Percentiles rank a stretch among this genome's conserved stretches.
Conservation (phyloP, 2,329 filamentous ascomycete genomes). For the Colletotrichum magnum region DNA sequence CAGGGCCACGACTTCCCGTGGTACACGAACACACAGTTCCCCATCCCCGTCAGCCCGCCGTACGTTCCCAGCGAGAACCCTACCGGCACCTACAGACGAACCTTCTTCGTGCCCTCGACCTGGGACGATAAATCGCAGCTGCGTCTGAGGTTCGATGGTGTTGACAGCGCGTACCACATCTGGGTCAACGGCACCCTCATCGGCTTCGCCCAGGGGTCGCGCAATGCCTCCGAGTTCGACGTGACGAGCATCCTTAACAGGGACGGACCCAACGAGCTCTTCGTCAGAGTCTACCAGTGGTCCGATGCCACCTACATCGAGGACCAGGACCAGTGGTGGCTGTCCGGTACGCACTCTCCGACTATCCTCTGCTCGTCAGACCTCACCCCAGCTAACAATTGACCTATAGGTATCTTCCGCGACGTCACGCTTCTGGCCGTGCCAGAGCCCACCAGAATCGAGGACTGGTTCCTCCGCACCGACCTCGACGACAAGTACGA, state of each 20-base stretch:
- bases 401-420: slow-evolving; percentile 69
- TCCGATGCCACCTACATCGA: slow-evolving; percentile 79
- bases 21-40: slow-evolving; percentile 78
- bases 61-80: slow-evolving; percentile 74
- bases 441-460: slow-evolving; percentile 63
- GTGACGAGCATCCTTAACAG: slow-evolving; percentile 63
- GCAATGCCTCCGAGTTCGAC: slow-evolving; percentile 80
- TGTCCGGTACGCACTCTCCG: slow-evolving; percentile 63
- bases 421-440: slow-evolving; percentile 75
- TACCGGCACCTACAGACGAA: slow-evolving; percentile 73
- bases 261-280: slow-evolving; percentile 65
- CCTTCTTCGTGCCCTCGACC: slow-evolving; percentile 65
- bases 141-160: slow-evolving; percentile 78
- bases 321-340: slow-evolving; percentile 79
- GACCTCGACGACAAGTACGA: slow-evolving; percentile 65
- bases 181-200: slow-evolving; percentile 76
- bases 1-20: slow-evolving; percentile 77
- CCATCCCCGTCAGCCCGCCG: slow-evolving; percentile 76
- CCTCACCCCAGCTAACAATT: not conserved
- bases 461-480: slow-evolving; percentile 71
- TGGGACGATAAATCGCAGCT: slow-evolving; percentile 65
- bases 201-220: slow-evolving; percentile 78
- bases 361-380: no score
- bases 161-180: slow-evolving; percentile 79
- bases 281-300: slow-evolving; percentile 79